Evolutionary conservation across 2,329 filamentous ascomycete species (phyloP).

Genomic region (Acrocalymma vagum): DNA sequence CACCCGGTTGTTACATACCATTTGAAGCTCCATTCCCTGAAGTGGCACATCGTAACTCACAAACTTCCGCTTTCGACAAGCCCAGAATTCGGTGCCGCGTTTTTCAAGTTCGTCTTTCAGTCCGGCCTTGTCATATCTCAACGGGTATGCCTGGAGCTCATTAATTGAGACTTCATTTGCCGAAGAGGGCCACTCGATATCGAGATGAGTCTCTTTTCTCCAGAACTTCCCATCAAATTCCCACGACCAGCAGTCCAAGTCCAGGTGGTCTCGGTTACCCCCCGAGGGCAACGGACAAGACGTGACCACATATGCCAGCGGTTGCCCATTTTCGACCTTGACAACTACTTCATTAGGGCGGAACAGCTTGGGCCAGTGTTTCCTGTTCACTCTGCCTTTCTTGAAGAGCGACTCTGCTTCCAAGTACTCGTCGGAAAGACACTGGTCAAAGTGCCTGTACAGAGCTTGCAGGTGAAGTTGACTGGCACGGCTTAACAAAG

Average conservation of each 20-base stretch:
- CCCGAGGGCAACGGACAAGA: not conserved
- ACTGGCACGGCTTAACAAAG: too few species aligned
- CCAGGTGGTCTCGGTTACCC: not conserved
- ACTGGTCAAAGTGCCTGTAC: not conserved
- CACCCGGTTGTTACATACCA: conserved; percentile 6
- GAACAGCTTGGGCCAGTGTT: conserved; percentile 12
- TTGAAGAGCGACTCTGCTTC: conserved; percentile 9
- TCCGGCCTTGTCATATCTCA: conserved; percentile 4
- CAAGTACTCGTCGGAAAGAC: conserved; percentile 2
- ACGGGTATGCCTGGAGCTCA: conserved; percentile 1
- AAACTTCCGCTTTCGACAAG: conserved; percentile 3
- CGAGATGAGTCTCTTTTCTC: not conserved
- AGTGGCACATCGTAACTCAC: conserved; percentile 3
- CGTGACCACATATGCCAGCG: conserved; percentile 3
- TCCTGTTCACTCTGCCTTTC: conserved; percentile 1
- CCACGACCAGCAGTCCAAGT: conserved; percentile 9
- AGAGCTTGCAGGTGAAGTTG: not conserved
- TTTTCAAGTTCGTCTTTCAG: conserved; percentile 3
- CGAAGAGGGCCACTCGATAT: conserved; percentile 7
- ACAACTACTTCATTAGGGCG: conserved; percentile 2
- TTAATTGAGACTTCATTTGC: not conserved
- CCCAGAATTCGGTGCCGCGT: conserved; percentile 8
- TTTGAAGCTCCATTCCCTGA: conserved; percentile 2
- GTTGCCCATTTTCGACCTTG: not conserved
- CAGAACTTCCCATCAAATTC: conserved; percentile 10